Conservation (phyloP, 805 yeast species). For the Wickerhamomyces bisporus region DNA sequence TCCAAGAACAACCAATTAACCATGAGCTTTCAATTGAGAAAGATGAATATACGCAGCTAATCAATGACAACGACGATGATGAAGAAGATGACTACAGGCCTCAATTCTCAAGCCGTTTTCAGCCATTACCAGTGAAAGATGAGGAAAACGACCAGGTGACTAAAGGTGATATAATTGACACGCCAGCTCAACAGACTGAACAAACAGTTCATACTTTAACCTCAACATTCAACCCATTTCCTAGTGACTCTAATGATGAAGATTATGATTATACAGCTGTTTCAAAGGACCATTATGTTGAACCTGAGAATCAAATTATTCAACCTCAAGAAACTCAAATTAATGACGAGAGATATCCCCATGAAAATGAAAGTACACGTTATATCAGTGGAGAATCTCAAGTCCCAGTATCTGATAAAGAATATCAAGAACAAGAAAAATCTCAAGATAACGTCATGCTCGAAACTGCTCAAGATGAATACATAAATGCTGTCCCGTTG, state of each 20-base stretch:
- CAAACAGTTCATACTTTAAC: no score
- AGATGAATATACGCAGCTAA: slow-evolving; percentile 11
- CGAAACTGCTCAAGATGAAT: neutral
- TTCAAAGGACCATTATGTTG: no score
- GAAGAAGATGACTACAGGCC: slow-evolving; percentile 21
- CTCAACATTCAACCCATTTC: neutral
- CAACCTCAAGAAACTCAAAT: no score
- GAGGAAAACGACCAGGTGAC: neutral
- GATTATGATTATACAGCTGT: slow-evolving; percentile 1
- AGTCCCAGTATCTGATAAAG: no score
- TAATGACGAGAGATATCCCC: no score
- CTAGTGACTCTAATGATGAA: slow-evolving; percentile 1
- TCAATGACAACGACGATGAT: slow-evolving; percentile 13
- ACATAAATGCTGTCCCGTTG: neutral
- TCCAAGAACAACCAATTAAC: no score
- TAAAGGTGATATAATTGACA: neutral
- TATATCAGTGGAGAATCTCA: no score
- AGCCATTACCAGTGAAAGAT: slow-evolving; percentile 1
- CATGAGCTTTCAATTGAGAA: neutral
- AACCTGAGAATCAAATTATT: no score
- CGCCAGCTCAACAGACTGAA: no score
- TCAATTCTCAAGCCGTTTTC: slow-evolving; percentile 7
- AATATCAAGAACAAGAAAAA: neutral
- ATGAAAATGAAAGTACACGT: no score
- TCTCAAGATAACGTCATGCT: neutral